phyloP scores from a whole-genome alignment of 345 rosid genomes.

The Eucalyptus victrix region DNA sequence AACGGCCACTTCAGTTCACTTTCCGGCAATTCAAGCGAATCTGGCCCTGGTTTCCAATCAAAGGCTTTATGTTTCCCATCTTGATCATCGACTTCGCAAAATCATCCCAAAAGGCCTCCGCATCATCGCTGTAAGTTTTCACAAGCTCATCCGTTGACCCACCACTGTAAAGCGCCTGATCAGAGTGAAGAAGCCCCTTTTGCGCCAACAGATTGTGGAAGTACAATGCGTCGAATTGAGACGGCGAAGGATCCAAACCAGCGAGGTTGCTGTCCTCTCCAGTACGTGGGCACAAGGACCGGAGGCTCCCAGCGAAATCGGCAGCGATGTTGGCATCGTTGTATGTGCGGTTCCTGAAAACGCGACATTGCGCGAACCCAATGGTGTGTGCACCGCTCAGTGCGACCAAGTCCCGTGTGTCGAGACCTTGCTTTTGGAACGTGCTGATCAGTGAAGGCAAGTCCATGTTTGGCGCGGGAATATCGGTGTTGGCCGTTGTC shows the following conservation, averaged over 20 bases:
- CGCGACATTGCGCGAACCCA: conserved; percentile 16
- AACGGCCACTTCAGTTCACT: background rate
- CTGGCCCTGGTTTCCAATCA: conserved; percentile 29
- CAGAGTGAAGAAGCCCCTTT: conserved; percentile 23
- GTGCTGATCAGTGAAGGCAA: conserved; percentile 14
- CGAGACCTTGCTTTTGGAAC: conserved; percentile 33
- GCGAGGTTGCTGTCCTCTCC: conserved; percentile 5
- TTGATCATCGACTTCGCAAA: conserved; percentile 36
- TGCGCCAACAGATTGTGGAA: conserved; percentile 7
- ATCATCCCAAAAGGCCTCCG: conserved; percentile 10
- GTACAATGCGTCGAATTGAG: conserved; percentile 5
- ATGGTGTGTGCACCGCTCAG: conserved; percentile 51
- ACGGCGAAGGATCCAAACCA: background rate
- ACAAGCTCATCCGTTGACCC: conserved; percentile 2
- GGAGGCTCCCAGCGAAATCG: conserved; percentile 7
- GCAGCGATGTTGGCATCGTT: conserved; percentile 16
- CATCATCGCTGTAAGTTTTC: background rate
- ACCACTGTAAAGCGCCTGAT: conserved; percentile 13
- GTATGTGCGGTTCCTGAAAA: conserved; percentile 16
- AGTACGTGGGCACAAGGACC: conserved; percentile 6
- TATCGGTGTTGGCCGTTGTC: conserved; percentile 3
- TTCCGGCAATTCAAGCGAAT: conserved; percentile 26
- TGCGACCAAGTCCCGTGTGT: conserved; percentile 27
- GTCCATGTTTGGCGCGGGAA: conserved; percentile 29
- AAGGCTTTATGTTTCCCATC: conserved; percentile 44